Evolutionary conservation across 345 rosid genomes (phyloP), one percentile per base, ranked within the genome.

Genomic region (Eucalyptus virginea): DNA sequence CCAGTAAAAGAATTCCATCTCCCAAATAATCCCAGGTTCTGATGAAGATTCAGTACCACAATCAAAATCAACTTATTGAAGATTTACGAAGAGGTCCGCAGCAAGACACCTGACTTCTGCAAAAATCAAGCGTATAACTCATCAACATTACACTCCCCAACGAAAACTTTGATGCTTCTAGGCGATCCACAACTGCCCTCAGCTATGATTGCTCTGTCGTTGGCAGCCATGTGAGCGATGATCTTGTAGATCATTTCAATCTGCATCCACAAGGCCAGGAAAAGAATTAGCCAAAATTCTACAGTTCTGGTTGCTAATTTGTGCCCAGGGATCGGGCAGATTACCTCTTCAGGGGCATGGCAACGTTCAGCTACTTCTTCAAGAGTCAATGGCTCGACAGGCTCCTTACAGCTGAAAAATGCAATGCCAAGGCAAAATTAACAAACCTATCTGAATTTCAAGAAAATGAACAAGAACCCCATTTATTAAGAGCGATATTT

Each of bases 161-260:
- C 93, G 92, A 88, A 97, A 89, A 98, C 99, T 94, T 96, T 96
- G 90, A 98, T 86, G 93, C 98, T 96, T 69, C 97, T 93, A 3
- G 98, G 99, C 58, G 99, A 98, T 87, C 99, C 99, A 60, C 99
- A 98, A 91, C 93, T 93, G 88, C 98, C 99, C 93, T 98, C 99
- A 21, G 97, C 99, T 86, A 98, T 94, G 62, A 97, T 88, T 81
- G 97, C 99, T 95, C 98, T 94, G 89, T 95, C 98, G 21, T 98
- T 98, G 54, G 98, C 99, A 87, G 97, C 98, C 98, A 97, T 98
- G 92, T 97, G 99, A 4, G 96, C 94, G n/a, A 97, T 91, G 87
- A 98, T 98, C 93, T 97, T 98, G 95, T 97, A 95, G 83, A 98
- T 96, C 98, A 98, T 98, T 92, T 98, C 99, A n/a, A 96, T 96